These are phyloP conservation scores for Myriosclerotinia duriaeana DNA, from an alignment of 2,329 filamentous ascomycete species.

Conservation along the genomic window DNA sequence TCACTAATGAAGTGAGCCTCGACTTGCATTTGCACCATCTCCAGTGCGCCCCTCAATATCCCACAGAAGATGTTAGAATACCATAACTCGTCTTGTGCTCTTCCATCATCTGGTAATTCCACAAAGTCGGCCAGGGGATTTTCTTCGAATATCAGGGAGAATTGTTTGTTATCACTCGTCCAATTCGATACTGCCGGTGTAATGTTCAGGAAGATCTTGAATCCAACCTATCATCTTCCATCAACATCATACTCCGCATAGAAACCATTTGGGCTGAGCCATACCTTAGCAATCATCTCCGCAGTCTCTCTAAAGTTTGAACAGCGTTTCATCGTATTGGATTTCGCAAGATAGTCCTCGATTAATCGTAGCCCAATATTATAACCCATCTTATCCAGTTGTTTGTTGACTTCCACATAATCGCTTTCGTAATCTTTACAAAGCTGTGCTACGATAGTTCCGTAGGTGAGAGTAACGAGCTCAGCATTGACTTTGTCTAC, in stretches of 20 bases:
- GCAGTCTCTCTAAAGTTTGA: slow-evolving; percentile 93
- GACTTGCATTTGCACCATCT: slow-evolving; percentile 99
- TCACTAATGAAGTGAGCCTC: slow-evolving; percentile 97
- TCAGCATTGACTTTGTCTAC: slow-evolving; percentile 98
- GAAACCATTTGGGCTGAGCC: background rate
- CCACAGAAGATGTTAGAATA: slow-evolving; percentile 97
- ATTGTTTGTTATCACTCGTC: slow-evolving; percentile 94
- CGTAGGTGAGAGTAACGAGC: slow-evolving; percentile 94
- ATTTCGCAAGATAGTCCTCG: slow-evolving; percentile 96
- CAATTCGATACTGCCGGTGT: slow-evolving; percentile 92
- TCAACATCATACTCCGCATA: background rate
- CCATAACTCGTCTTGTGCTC: slow-evolving; percentile 95
- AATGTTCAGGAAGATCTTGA: slow-evolving; percentile 98
- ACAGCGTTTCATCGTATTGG: slow-evolving; percentile 83
- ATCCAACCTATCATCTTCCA: slow-evolving; percentile 68
- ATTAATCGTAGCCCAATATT: slow-evolving; percentile 95
- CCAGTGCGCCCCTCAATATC: slow-evolving; percentile 82
- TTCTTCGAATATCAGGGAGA: slow-evolving; percentile 94
- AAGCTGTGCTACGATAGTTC: slow-evolving; percentile 92
- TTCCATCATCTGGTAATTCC: slow-evolving; percentile 91
- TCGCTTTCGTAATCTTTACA: slow-evolving; percentile 95
- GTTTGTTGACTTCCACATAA: slow-evolving; percentile 94
- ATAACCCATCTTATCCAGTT: slow-evolving; percentile 98
- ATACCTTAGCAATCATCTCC: slow-evolving; percentile 90
- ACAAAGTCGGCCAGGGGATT: slow-evolving; percentile 97